Evolutionary conservation across 139 green algal genomes (phyloP).

Genomic region (Diplosphaera chodatii): DNA sequence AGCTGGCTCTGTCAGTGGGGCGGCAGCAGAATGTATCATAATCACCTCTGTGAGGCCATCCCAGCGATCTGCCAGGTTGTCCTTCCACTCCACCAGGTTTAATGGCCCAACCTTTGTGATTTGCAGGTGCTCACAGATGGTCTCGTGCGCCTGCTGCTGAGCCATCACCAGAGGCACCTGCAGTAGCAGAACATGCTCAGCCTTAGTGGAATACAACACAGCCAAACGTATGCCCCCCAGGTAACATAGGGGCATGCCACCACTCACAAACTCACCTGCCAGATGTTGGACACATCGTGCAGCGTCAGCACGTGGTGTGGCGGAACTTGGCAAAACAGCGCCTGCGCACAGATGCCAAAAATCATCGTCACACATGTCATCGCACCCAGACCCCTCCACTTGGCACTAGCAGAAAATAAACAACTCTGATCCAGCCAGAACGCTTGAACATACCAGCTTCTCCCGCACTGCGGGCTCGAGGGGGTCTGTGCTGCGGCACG

Average conservation of each 20-base stretch:
- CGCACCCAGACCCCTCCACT: too few species aligned
- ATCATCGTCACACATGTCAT: too few species aligned
- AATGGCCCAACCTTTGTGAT: slow-evolving; percentile 47
- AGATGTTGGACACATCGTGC: slow-evolving; percentile 98
- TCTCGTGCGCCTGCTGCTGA: slow-evolving; percentile 65
- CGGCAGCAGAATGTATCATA: too few species aligned
- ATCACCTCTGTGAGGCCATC: slow-evolving; percentile 46
- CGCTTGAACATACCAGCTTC: slow-evolving; percentile 69
- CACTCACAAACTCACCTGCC: too few species aligned
- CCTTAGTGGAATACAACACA: too few species aligned
- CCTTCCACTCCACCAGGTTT: slow-evolving; percentile 45
- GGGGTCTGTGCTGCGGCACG: slow-evolving; percentile 71
- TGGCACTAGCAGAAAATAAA: too few species aligned
- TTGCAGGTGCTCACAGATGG: slow-evolving; percentile 66
- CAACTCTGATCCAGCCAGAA: too few species aligned
- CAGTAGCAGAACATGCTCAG: slow-evolving; percentile 44
- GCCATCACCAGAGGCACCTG: slow-evolving; percentile 80
- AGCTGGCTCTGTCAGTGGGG: too few species aligned
- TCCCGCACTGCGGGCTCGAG: slow-evolving; percentile 71
- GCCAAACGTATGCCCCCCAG: too few species aligned
- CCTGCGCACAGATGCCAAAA: too few species aligned
- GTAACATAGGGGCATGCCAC: too few species aligned
- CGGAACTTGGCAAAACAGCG: slow-evolving; percentile 94
- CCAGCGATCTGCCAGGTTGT: slow-evolving; percentile 72
- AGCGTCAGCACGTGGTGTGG: slow-evolving; percentile 83